phyloP scores from a whole-genome alignment of 495 filamentous ascomycete species.

The Oleoguttula mirabilis region DNA sequence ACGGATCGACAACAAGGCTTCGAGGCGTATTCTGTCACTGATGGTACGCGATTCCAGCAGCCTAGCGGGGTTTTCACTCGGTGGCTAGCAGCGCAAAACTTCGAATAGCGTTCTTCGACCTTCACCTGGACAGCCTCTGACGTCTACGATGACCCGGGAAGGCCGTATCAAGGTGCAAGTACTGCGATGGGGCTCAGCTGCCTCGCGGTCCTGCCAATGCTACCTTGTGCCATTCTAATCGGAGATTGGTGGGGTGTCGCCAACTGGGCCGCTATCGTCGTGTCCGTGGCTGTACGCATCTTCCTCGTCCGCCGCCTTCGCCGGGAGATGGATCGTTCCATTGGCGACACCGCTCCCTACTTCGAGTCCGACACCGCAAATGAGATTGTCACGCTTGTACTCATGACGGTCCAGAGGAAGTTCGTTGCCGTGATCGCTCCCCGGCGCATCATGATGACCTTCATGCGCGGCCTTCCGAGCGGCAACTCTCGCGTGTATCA shows the following conservation, averaged over 20 bases:
- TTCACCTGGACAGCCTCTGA: neutral
- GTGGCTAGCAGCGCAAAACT: constrained; percentile 7
- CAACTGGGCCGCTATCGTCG: neutral
- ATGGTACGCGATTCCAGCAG: constrained; percentile 3
- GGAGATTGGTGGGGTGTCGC: neutral
- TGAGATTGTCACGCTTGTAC: neutral
- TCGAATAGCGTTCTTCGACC: neutral
- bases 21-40: constrained; percentile 5
- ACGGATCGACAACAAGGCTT: constrained; percentile 1
- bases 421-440: too few relatives aligned
- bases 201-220: neutral
- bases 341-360: too few relatives aligned
- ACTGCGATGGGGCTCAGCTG: neutral
- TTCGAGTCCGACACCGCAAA: neutral
- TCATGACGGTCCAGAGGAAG: neutral
- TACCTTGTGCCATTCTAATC: neutral
- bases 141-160: too few relatives aligned
- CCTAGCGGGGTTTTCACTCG: constrained; percentile 9
- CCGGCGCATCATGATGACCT: too few relatives aligned
- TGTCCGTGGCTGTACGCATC: neutral
- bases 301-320: neutral
- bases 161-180: neutral
- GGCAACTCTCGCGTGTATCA: neutral
- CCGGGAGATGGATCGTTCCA: too few relatives aligned
- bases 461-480: neutral